Base-by-base conservation (phyloP, 2,329 filamentous ascomycete species). In the Penicillium olsonii region DNA sequence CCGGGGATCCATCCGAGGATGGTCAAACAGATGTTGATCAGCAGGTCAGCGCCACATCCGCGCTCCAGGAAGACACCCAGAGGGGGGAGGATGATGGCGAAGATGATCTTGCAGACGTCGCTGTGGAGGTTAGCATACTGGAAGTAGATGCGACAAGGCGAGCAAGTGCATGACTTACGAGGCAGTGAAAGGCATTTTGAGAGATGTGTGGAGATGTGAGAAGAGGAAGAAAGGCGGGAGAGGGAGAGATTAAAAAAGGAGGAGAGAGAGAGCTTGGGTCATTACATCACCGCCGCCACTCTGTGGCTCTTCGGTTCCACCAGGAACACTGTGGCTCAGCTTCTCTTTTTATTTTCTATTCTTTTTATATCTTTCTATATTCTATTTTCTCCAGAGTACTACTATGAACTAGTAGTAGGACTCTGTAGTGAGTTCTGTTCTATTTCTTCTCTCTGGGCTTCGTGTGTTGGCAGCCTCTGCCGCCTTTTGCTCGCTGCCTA, bases 61-160 rank as follows among this genome's bases (percentile, higher is more conserved):
- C 87, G 85, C 86, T 96, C 91, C 62, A 96, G 88, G 83, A 95
- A 94, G 71, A 96, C 91, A 78, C 91, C 91, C 48, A 96, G 77
- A 70, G 91, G 91, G 49, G 91, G 91, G 59, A 96, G 84, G 77
- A 96, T 78, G 79, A 96, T 79, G 79, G 91, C 91, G 77, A 95
- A 82, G 76, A 95, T 82, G 80, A 88, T 87, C 78, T 88, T 88
- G 83, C 84, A 85, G 75, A 88, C 84, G 70, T 89, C 85, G 71
- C 85, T 87, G 64, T 57, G 29, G 19, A 15, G 24, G 5, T 51
- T 47, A 48, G 47, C 10, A 45, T 6, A 29, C 34, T 44, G 14
- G 27, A 55, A 15, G 42, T 40, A 4, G 12, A n/a, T n/a, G 29
- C 29, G 29, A 31, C 29, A n/a, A n/a, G n/a, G n/a, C n/a, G n/a